These are phyloP conservation scores for Colletotrichum chlorophyti DNA, from an alignment of 2,329 filamentous ascomycete species.

Conservation along the genomic window DNA sequence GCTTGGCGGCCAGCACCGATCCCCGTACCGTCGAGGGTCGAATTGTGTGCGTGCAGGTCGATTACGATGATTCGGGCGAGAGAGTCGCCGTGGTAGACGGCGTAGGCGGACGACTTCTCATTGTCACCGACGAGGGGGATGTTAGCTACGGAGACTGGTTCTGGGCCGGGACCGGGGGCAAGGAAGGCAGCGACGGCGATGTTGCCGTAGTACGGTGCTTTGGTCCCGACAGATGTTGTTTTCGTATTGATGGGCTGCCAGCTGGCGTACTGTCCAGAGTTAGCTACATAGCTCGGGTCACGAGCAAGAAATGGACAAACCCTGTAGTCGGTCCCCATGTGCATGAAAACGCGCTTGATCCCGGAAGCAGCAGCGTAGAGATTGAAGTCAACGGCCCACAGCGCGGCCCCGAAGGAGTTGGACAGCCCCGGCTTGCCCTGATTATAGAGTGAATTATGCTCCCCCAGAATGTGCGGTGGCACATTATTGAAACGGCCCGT, in stretches of 20 bases:
- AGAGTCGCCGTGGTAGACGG: conserved; percentile 52
- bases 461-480: conserved; percentile 63
- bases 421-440: conserved; percentile 67
- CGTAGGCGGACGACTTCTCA: conserved; percentile 60
- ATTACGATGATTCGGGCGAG: conserved; percentile 59
- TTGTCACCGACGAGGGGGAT: conserved; percentile 44
- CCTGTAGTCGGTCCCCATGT: conserved; percentile 68
- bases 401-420: conserved; percentile 69
- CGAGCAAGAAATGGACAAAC: conserved; percentile 29
- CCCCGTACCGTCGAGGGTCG: conserved; percentile 51
- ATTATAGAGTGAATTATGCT: conserved; percentile 69
- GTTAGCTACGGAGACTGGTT: conserved; percentile 52
- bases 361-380: conserved; percentile 62
- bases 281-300: not conserved
- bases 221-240: conserved; percentile 59
- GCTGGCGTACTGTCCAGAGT: conserved; percentile 52
- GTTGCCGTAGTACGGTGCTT: conserved; percentile 70
- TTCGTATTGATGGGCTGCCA: conserved; percentile 66
- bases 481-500: conserved; percentile 48
- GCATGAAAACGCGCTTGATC: conserved; percentile 67
- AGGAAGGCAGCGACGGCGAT: conserved; percentile 64
- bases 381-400: conserved; percentile 70
- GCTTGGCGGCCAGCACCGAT: conserved; percentile 33
- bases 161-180: conserved; percentile 52
- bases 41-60: conserved; percentile 67